These are phyloP conservation scores for Phyllostachys edulis DNA, from an alignment of 176 grass and related monocot species.

Conservation along the genomic window DNA sequence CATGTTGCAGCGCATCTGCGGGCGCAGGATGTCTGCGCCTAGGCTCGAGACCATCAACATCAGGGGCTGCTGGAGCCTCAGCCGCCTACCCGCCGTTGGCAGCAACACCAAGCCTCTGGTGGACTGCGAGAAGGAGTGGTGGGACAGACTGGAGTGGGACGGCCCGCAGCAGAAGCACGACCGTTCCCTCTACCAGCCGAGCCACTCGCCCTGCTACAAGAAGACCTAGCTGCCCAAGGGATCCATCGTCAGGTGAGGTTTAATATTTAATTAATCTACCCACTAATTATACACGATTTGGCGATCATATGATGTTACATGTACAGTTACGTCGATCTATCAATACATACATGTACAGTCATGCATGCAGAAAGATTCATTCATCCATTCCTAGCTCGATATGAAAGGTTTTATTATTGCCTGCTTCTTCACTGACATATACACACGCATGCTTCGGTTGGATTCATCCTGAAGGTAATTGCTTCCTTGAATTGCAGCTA, in stretches of 20 bases:
- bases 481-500: no score
- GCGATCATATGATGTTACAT: no score
- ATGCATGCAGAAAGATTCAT: neutral
- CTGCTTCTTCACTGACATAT: neutral
- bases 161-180: neutral
- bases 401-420: neutral
- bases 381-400: neutral
- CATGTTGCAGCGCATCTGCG: neutral
- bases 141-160: conserved; percentile 13
- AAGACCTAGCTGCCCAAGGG: no score
- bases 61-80: conserved; percentile 38
- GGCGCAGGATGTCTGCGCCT: neutral
- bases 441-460: no score
- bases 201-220: no score
- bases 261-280: no score
- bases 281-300: no score
- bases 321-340: no score
- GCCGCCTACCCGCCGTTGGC: neutral
- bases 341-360: no score
- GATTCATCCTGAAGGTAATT: neutral
- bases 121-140: conserved; percentile 37
- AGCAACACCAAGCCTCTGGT: neutral
- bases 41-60: neutral
- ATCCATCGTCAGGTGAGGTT: no score
- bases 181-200: conserved; percentile 9